Conservation (phyloP, 306 rosid species). For the Cotoneaster glaucophyllus region DNA sequence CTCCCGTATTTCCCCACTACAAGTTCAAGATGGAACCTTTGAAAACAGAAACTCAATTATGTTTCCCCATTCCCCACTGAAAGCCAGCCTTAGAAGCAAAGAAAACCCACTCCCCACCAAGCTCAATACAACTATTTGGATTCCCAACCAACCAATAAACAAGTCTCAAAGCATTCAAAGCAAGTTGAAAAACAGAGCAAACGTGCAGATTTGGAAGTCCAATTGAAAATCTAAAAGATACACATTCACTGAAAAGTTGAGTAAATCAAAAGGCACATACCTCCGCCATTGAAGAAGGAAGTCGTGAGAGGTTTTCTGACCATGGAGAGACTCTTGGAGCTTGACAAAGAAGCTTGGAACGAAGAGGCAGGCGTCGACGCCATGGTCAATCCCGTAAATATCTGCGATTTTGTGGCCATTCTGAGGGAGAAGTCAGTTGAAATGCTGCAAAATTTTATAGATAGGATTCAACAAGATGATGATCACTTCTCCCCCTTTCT, state of each 20-base stretch:
- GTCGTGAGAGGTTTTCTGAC: slow-evolving; percentile 47
- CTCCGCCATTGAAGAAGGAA: slow-evolving; percentile 52
- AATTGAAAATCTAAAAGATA: neutral
- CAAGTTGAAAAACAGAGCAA: neutral
- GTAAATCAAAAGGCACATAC: slow-evolving; percentile 11
- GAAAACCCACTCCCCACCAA: neutral
- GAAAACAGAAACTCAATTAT: neutral
- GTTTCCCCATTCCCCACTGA: neutral
- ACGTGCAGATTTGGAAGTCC: neutral
- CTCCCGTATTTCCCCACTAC: neutral
- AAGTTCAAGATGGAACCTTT: too few relatives aligned
- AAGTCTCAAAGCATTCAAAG: neutral
- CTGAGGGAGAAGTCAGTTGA: slow-evolving; percentile 11
- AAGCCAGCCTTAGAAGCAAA: neutral
- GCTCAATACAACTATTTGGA: neutral
- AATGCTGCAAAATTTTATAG: neutral
- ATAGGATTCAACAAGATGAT: slow-evolving; percentile 6
- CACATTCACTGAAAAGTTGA: neutral
- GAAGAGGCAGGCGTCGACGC: slow-evolving; percentile 36
- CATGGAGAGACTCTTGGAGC: slow-evolving; percentile 27
- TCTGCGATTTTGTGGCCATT: slow-evolving; percentile 64
- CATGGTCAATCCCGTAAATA: slow-evolving; percentile 50
- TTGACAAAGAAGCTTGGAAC: slow-evolving; percentile 41
- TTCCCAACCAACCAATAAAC: neutral
- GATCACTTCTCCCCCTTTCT: neutral